A percentile compares a stretch with the other conserved stretches of the same genome.
Evolutionary conservation across 306 rosid species (phyloP).

Genomic region (Gleditsia sinensis): DNA sequence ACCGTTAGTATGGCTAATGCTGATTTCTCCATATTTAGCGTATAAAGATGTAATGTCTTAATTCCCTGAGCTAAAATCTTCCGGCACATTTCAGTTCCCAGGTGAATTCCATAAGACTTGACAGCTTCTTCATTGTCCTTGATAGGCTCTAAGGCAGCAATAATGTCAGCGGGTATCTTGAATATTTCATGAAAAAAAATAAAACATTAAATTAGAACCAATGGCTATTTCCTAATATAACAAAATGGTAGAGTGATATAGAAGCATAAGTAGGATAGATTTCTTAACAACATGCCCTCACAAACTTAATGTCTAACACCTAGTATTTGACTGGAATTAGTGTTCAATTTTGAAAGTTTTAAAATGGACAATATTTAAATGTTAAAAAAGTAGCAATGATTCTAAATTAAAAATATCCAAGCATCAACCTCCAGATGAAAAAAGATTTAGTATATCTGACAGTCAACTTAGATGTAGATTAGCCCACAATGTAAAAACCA

Average conservation of each 20-base stretch:
- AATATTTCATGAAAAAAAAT: constrained; percentile 33
- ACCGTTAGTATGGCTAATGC: constrained; percentile 82
- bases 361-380: neutral
- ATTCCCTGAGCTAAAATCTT: constrained; percentile 93
- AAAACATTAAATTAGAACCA: constrained; percentile 29
- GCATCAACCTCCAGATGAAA: too few species aligned
- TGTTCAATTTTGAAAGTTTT: neutral
- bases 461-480: too few species aligned
- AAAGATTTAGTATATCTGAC: too few species aligned
- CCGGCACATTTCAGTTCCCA: constrained; percentile 95
- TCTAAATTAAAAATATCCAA: too few species aligned
- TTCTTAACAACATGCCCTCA: neutral
- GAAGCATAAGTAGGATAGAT: neutral
- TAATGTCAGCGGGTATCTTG: constrained; percentile 80
- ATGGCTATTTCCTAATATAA: constrained; percentile 14
- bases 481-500: too few species aligned
- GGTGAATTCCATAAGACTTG: constrained; percentile 86
- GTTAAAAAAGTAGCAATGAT: too few species aligned
- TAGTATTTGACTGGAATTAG: neutral
- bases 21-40: constrained; percentile 94
- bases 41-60: constrained; percentile 84
- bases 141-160: constrained; percentile 89
- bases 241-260: constrained; percentile 2
- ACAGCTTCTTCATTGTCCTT: constrained; percentile 99
- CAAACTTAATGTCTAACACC: neutral